Evolutionary conservation across 768 basidiomycete species (phyloP).

Genomic region (Trametes sanguinea): DNA sequence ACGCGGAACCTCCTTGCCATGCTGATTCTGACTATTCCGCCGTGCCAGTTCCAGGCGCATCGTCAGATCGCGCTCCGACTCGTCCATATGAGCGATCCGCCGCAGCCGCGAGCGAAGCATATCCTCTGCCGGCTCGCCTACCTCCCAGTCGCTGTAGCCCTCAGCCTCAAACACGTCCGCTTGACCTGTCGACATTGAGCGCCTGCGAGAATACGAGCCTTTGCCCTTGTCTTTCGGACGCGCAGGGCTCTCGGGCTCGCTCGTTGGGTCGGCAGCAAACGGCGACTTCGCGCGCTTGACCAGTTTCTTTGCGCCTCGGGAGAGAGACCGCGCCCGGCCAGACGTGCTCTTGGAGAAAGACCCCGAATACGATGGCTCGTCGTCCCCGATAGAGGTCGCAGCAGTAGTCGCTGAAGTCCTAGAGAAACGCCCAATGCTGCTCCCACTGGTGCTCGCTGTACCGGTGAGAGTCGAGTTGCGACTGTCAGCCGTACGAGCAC

Average conservation of each 20-base stretch:
- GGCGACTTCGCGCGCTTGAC: conserved; percentile 52
- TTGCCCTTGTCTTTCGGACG: conserved; percentile 9
- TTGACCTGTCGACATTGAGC: conserved; percentile 26
- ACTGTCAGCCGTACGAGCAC: conserved; percentile 65
- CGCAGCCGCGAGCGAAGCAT: not conserved
- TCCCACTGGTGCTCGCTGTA: conserved; percentile 66
- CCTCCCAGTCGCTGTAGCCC: conserved; percentile 40
- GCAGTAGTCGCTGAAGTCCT: conserved; percentile 69
- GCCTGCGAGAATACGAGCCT: conserved; percentile 24
- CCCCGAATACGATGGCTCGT: conserved; percentile 46
- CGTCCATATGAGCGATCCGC: conserved; percentile 41
- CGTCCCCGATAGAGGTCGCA: conserved; percentile 65
- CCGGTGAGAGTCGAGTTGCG: conserved; percentile 75
- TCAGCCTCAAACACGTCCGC: conserved; percentile 6
- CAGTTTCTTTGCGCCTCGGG: conserved; percentile 47
- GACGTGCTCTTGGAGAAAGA: conserved; percentile 38
- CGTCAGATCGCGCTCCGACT: conserved; percentile 76
- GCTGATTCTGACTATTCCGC: conserved; percentile 80
- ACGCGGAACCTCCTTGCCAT: conserved; percentile 44
- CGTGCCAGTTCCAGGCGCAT: conserved; percentile 80
- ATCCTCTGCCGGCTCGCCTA: not conserved
- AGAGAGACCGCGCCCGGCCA: conserved; percentile 27
- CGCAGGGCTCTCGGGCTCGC: conserved; percentile 29
- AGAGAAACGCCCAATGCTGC: conserved; percentile 65
- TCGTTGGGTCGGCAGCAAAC: conserved; percentile 35